These are phyloP conservation scores for Lophiostoma macrostomum DNA, from an alignment of 495 filamentous ascomycete species.

Conservation along the genomic window DNA sequence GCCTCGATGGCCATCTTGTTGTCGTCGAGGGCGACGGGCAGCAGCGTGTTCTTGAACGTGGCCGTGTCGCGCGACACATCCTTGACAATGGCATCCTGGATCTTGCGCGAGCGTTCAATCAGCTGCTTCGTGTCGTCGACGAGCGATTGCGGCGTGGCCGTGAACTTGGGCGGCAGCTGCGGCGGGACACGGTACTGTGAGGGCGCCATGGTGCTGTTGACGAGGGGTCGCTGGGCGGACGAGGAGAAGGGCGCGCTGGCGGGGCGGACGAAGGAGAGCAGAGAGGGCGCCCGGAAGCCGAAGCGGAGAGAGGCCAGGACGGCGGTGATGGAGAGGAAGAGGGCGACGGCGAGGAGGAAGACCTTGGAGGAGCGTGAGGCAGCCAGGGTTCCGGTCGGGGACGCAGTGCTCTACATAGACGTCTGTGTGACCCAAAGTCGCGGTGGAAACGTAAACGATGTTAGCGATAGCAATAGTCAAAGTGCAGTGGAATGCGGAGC, in stretches of 20 bases:
- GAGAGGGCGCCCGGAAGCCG: constrained; percentile 58
- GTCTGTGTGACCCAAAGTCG: no score
- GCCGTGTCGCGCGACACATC: constrained; percentile 59
- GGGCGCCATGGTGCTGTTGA: constrained; percentile 65
- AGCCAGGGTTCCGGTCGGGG: constrained; percentile 39
- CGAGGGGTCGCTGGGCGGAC: constrained; percentile 48
- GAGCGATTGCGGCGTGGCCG: constrained; percentile 72
- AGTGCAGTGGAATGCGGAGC: no score
- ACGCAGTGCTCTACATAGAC: constrained; percentile 1
- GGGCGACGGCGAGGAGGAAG: constrained; percentile 54
- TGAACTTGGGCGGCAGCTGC: constrained; percentile 82
- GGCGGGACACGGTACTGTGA: constrained; percentile 68
- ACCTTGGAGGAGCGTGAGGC: constrained; percentile 37
- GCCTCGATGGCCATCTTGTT: constrained; percentile 43
- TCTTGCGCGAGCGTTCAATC: constrained; percentile 61
- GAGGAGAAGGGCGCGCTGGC: constrained; percentile 13
- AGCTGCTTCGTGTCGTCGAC: constrained; percentile 72
- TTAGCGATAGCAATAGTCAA: no score
- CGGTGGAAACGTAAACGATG: neutral
- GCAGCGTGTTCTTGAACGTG: constrained; percentile 43
- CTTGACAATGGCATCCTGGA: constrained; percentile 73
- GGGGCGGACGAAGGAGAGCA: constrained; percentile 53
- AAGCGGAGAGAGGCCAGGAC: constrained; percentile 76
- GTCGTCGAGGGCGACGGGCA: constrained; percentile 48
- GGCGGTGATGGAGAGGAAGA: constrained; percentile 60